Evolutionary conservation across 768 basidiomycete genomes (phyloP).

Genomic region (Calocybe indica): DNA sequence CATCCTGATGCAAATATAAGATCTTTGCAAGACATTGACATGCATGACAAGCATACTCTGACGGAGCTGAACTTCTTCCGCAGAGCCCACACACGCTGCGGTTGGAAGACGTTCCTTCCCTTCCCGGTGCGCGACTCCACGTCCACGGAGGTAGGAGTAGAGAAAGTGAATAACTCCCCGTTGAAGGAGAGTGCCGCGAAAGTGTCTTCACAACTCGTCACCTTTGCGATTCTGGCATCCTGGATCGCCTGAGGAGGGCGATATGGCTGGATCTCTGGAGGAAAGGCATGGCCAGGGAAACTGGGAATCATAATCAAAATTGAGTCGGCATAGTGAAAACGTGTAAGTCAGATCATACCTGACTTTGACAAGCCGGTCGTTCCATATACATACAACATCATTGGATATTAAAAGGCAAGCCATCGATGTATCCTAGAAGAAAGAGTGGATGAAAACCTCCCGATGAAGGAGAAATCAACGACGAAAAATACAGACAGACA

Average conservation of each 20-base stretch:
- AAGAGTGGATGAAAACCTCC: neutral
- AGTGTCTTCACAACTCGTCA: constrained; percentile 70
- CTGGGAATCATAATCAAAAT: constrained; percentile 22
- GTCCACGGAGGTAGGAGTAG: constrained; percentile 30
- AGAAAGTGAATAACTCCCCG: constrained; percentile 91
- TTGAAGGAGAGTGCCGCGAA: constrained; percentile 81
- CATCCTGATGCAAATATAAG: constrained; percentile 48
- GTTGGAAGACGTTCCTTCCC: constrained; percentile 47
- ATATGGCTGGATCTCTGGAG: constrained; percentile 70
- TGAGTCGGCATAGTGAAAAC: neutral
- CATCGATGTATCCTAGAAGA: constrained; percentile 69
- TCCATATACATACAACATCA: constrained; percentile 82
- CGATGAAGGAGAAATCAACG: neutral
- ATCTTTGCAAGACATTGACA: neutral
- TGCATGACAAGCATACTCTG: constrained; percentile 35
- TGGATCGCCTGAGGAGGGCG: constrained; percentile 73
- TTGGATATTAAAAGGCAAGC: constrained; percentile 71
- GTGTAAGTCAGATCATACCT: constrained; percentile 35
- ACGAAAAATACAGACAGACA: constrained; percentile 51
- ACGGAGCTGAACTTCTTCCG: constrained; percentile 84
- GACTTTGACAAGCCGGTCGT: constrained; percentile 70
- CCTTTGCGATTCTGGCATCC: constrained; percentile 69
- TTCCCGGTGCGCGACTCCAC: constrained; percentile 22
- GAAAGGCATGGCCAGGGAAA: constrained; percentile 75
- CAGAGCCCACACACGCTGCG: constrained; percentile 88